Evolutionary conservation across 1,139 yeast genomes (phyloP).

Genomic region (Saccharomyces hybrid): DNA sequence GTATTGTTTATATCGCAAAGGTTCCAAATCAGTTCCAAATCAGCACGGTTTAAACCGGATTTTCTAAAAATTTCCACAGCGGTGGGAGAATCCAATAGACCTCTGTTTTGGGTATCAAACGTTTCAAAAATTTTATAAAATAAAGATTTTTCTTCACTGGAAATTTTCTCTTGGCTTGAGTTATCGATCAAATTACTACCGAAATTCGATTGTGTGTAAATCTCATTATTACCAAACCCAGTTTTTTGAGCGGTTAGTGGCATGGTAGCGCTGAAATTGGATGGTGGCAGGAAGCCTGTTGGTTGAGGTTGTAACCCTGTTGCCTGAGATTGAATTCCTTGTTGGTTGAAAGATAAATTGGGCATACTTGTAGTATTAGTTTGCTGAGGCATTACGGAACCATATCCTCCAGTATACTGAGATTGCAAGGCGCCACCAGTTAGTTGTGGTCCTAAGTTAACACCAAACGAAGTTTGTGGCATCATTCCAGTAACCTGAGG

Average conservation of each 20-base stretch:
- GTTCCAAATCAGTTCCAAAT: slow-evolving; percentile 87
- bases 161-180: slow-evolving; percentile 56
- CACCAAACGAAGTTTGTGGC: slow-evolving; percentile 28
- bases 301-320: slow-evolving; percentile 33
- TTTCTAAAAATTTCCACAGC: slow-evolving; percentile 86
- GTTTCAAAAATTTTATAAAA: slow-evolving; percentile 84
- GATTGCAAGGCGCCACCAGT: slow-evolving; percentile 34
- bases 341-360: slow-evolving; percentile 9
- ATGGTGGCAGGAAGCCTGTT: slow-evolving; percentile 36
- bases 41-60: slow-evolving; percentile 79
- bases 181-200: slow-evolving; percentile 22
- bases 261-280: slow-evolving; percentile 28
- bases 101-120: slow-evolving; percentile 67
- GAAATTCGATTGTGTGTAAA: slow-evolving; percentile 29
- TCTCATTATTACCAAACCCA: slow-evolving; percentile 37
- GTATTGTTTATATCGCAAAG: slow-evolving; percentile 62
- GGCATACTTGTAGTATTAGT: slow-evolving; percentile 8
- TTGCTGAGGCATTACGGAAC: slow-evolving; percentile 20
- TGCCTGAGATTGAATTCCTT: background rate
- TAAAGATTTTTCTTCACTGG: slow-evolving; percentile 77
- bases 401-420: slow-evolving; percentile 37
- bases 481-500: slow-evolving; percentile 29
- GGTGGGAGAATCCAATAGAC: slow-evolving; percentile 71
- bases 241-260: slow-evolving; percentile 48
- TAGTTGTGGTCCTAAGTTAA: slow-evolving; percentile 15